These are phyloP conservation scores for Euclidium syriacum DNA, from an alignment of 345 rosid genomes.

Conservation along the genomic window DNA sequence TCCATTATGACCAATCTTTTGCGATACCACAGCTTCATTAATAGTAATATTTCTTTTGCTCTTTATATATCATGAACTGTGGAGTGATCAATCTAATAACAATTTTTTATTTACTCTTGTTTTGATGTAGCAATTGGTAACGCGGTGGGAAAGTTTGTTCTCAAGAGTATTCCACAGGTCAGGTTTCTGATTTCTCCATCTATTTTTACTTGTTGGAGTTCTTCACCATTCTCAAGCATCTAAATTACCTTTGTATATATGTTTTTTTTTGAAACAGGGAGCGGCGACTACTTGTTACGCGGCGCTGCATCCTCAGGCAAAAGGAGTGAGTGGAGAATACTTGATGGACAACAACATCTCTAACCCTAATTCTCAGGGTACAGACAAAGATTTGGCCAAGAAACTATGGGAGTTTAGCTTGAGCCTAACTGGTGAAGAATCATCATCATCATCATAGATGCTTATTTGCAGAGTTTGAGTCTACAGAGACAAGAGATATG, in stretches of 20 bases:
- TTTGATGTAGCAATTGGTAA: constrained; percentile 40
- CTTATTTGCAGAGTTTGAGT: background rate
- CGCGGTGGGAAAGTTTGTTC: constrained; percentile 37
- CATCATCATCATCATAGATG: constrained; percentile 19
- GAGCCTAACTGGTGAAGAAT: constrained; percentile 31
- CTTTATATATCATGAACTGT: background rate
- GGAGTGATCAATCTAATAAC: background rate
- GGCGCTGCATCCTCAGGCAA: constrained; percentile 62
- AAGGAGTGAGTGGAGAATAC: constrained; percentile 64
- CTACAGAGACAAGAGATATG: background rate
- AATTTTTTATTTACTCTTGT: background rate
- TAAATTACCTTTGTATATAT: background rate
- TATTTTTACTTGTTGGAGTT: background rate
- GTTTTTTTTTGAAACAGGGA: constrained; percentile 38
- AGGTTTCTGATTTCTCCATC: background rate
- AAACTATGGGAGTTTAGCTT: constrained; percentile 71
- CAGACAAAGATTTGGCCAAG: constrained; percentile 46
- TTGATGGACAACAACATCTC: constrained; percentile 49
- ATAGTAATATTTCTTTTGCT: constrained; percentile 28
- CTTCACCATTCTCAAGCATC: background rate
- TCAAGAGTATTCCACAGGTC: constrained; percentile 72
- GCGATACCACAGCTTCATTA: constrained; percentile 41
- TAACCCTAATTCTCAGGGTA: constrained; percentile 37
- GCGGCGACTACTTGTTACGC: constrained; percentile 78
- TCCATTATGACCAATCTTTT: constrained; percentile 55